A percentile compares a stretch with the other conserved stretches of the same genome.
Evolutionary conservation across 2,329 filamentous ascomycete species (phyloP).

Genomic region (Ophiostoma quercus): DNA sequence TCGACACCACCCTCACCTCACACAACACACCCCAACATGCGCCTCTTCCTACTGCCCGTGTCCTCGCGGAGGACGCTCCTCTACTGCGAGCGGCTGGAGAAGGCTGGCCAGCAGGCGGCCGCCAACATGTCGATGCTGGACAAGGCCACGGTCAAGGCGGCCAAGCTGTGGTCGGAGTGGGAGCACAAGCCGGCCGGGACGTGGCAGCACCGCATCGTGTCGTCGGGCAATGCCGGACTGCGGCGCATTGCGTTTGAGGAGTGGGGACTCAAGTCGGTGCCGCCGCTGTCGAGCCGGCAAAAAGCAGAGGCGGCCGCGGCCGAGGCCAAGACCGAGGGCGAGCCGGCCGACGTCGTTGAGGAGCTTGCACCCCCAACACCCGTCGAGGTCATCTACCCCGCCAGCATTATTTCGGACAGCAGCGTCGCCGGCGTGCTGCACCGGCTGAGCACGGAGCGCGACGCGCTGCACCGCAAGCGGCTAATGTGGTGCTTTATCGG

Average conservation of each 20-base stretch:
- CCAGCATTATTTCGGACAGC: constrained; percentile 57
- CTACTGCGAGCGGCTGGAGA: constrained; percentile 74
- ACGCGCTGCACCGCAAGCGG: constrained; percentile 68
- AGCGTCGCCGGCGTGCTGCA: constrained; percentile 61
- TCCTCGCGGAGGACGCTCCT: constrained; percentile 86
- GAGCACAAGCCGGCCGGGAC: constrained; percentile 69
- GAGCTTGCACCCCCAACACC: constrained; percentile 33
- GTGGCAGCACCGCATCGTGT: constrained; percentile 84
- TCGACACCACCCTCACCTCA: background rate
- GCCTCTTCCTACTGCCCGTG: constrained; percentile 87
- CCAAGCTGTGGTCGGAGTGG: constrained; percentile 77
- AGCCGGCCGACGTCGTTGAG: constrained; percentile 29
- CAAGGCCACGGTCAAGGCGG: constrained; percentile 63
- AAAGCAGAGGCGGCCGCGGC: constrained; percentile 44
- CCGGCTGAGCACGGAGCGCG: constrained; percentile 71
- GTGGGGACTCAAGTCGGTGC: constrained; percentile 95
- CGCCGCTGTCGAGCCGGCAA: constrained; percentile 63
- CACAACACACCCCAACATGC: constrained; percentile 52
- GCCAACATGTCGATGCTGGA: constrained; percentile 57
- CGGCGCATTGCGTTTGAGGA: constrained; percentile 91
- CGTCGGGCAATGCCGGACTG: constrained; percentile 79
- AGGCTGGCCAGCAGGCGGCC: constrained; percentile 48
- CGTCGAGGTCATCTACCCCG: constrained; percentile 72
- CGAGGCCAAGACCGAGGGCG: background rate
- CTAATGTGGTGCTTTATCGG: constrained; percentile 76